Base-by-base conservation (phyloP, 2,329 filamentous ascomycete species). In the Blastomyces gilchristii region DNA sequence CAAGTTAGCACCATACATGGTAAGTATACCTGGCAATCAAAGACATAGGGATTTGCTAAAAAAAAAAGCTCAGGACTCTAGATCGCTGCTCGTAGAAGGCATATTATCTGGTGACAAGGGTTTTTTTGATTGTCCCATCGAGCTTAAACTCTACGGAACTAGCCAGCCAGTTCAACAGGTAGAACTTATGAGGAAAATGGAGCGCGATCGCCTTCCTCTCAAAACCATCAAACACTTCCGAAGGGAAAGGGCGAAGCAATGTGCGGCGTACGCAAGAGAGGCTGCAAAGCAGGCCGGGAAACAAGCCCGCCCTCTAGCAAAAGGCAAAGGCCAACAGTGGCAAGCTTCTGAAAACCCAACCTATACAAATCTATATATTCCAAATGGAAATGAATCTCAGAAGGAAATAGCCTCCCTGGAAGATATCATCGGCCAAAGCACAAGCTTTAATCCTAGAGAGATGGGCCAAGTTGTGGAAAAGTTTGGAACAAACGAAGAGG, bases 1-100 rank as follows among this genome's bases (percentile, higher is more conserved):
- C n/a, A 93, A 89, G 73, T 76, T 96, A 61, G 85, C 89, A 0
- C 83, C 82, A 1, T 91, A 90, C 71, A 80, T 95, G 71, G 86
- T 87, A 73, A 69, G 78, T 69, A 16, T 41, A 39, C 11, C 1
- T 1, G 9, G n/a, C 47, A 12, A 45, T 45, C 34, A 11, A 41
- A 45, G 31, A 9, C 14, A 31, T 14, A 7, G 49, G 25, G 9
- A 31, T 56, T 66, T 43, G 58, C 62, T 60, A 62, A 41, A 70
- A 67, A 70, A 67, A 52, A 71, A 31, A 69, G 4, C 18, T 53
- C 52, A 77, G 70, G 87, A 90, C 68, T 74, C 75, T 1, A 79
- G 79, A 61, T 81, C 81, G 22, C 77, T 94, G 9, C 71, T 83
- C 1, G 72, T 92, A 7, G 91, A 96, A 72, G 89, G 85, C 0